Conservation (phyloP, 768 basidiomycete genomes). For the Macrolepiota fuliginosa region DNA sequence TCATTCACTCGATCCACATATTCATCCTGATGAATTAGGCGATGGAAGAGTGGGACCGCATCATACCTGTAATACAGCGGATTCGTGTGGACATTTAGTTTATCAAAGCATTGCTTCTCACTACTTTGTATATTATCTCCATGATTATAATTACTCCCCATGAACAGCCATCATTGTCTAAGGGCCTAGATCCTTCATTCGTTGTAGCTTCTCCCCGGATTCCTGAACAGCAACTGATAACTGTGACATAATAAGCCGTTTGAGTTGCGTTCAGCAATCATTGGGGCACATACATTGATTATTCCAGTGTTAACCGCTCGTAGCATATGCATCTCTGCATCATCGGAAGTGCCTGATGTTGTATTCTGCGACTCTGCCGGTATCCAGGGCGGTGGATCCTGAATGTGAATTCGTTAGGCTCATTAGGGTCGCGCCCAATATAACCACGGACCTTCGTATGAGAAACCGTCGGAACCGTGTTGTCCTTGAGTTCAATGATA, state of each 20-base stretch:
- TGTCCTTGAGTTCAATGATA: slow-evolving; percentile 76
- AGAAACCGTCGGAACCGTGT: slow-evolving; percentile 50
- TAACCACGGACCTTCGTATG: slow-evolving; percentile 38
- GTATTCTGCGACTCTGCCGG: slow-evolving; percentile 71
- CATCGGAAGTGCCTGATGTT: slow-evolving; percentile 59
- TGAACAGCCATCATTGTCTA: slow-evolving; percentile 18
- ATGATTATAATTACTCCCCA: slow-evolving; percentile 17
- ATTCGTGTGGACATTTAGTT: slow-evolving; percentile 87
- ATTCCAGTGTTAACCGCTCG: slow-evolving; percentile 83
- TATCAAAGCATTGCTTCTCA: slow-evolving; percentile 15
- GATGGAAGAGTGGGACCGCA: slow-evolving; percentile 97
- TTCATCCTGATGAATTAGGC: slow-evolving; percentile 41
- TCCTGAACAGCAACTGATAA: slow-evolving; percentile 79
- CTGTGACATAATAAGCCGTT: slow-evolving; percentile 31
- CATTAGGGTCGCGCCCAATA: neutral
- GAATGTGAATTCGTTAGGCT: neutral
- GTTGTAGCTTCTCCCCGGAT: slow-evolving; percentile 63
- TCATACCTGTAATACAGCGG: slow-evolving; percentile 90
- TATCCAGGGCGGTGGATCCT: slow-evolving; percentile 80
- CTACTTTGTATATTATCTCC: slow-evolving; percentile 24
- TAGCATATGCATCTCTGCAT: slow-evolving; percentile 71
- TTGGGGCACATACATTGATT: slow-evolving; percentile 59
- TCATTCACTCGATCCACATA: neutral
- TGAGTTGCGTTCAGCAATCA: neutral
- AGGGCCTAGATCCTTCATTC: slow-evolving; percentile 26